Conservation (phyloP, 2,329 filamentous ascomycete genomes). For the Aspergillus ochraceoroseus region DNA sequence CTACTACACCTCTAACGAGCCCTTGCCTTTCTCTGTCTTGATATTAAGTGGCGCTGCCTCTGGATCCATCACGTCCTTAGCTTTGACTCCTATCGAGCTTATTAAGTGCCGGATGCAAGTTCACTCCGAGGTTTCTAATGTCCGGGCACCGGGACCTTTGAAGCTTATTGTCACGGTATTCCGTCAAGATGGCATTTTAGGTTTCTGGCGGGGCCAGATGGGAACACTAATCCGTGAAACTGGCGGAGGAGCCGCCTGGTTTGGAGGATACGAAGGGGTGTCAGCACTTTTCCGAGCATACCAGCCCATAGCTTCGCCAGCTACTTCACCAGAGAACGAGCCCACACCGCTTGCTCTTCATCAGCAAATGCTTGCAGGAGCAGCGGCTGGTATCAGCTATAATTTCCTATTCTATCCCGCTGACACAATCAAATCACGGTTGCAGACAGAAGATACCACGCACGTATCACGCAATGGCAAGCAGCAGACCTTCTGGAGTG, state of each 20-base stretch:
- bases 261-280: conserved; percentile 80
- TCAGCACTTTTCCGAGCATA: conserved; percentile 63
- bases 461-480: conserved; percentile 41
- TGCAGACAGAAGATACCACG: conserved; percentile 76
- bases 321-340: conserved; percentile 17
- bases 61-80: conserved; percentile 81
- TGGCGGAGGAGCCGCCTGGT: conserved; percentile 91
- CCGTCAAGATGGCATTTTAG: conserved; percentile 70
- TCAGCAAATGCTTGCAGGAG: conserved; percentile 84
- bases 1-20: conserved; percentile 52
- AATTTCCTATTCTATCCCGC: conserved; percentile 97
- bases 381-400: conserved; percentile 84
- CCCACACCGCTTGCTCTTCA: conserved; percentile 64
- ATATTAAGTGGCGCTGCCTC: conserved; percentile 78
- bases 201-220: conserved; percentile 93
- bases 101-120: conserved; percentile 99
- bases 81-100: conserved; percentile 91
- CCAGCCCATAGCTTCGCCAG: conserved; percentile 30
- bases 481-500: conserved; percentile 65
- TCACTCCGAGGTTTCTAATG: conserved; percentile 43
- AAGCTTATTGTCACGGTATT: conserved; percentile 74
- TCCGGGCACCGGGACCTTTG: conserved; percentile 57
- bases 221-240: conserved; percentile 92
- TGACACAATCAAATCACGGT: conserved; percentile 93
- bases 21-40: conserved; percentile 69